Conservation (phyloP, 441 rosid species). For the Gossypium aridum region DNA sequence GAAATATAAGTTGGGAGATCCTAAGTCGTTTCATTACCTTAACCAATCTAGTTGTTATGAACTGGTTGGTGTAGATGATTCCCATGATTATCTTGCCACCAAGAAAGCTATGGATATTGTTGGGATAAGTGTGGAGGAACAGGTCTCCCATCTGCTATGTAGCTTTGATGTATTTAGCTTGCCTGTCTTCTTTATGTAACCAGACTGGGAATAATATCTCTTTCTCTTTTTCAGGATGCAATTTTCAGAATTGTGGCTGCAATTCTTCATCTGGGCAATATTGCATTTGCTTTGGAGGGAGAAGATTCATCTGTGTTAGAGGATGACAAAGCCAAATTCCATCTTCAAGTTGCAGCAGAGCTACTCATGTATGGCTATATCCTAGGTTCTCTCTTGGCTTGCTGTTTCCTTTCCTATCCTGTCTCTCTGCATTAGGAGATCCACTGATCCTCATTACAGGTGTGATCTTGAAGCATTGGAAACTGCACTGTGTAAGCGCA, state of each 20-base stretch:
- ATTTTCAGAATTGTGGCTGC: slow-evolving; percentile 86
- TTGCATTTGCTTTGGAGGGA: slow-evolving; percentile 61
- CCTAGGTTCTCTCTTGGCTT: slow-evolving; percentile 19
- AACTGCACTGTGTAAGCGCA: slow-evolving; percentile 74
- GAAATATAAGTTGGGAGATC: slow-evolving; percentile 75
- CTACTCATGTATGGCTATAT: slow-evolving; percentile 54
- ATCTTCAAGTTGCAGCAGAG: slow-evolving; percentile 74
- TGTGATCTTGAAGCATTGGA: slow-evolving; percentile 62
- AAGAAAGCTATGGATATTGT: slow-evolving; percentile 88
- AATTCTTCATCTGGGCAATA: slow-evolving; percentile 90
- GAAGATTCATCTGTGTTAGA: slow-evolving; percentile 66
- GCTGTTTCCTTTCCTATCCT: slow-evolving; percentile 9
- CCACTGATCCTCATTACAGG: slow-evolving; percentile 36
- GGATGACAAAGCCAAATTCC: slow-evolving; percentile 59
- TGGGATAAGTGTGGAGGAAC: slow-evolving; percentile 72
- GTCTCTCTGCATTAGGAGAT: neutral
- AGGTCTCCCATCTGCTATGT: slow-evolving; percentile 38
- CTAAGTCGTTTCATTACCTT: slow-evolving; percentile 84
- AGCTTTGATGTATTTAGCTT: slow-evolving; percentile 5
- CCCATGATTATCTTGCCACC: slow-evolving; percentile 65
- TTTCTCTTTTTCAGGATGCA: slow-evolving; percentile 48
- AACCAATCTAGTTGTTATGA: slow-evolving; percentile 84
- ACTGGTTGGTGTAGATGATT: slow-evolving; percentile 68
- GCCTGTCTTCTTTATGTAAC: neutral
- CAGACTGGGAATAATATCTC: slow-evolving; percentile 13